Evolutionary conservation across 1,284 basidiomycete genomes (phyloP).

Genomic region (Apiotrichum mycotoxinovorans): DNA sequence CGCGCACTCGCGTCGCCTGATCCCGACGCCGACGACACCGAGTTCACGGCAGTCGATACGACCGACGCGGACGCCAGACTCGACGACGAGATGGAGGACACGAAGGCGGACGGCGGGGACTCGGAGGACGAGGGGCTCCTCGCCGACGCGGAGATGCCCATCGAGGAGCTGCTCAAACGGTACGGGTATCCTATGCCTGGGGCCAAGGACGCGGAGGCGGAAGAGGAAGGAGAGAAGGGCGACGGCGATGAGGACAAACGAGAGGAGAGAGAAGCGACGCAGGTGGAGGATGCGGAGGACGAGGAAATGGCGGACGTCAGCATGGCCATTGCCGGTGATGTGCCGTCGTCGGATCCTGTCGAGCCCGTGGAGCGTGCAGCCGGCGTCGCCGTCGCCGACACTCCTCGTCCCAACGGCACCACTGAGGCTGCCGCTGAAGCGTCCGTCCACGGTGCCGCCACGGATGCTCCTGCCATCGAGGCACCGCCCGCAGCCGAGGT

Average conservation of each 20-base stretch:
- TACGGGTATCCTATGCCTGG: slow-evolving; percentile 51
- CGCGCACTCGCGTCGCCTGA: slow-evolving; percentile 25
- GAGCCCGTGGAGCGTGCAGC: neutral
- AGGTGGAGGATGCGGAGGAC: slow-evolving; percentile 1
- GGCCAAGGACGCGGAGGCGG: neutral
- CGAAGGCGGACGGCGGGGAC: slow-evolving; percentile 48
- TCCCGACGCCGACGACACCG: slow-evolving; percentile 47
- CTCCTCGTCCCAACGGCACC: no score
- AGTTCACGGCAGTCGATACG: slow-evolving; percentile 34
- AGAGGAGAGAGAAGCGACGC: neutral
- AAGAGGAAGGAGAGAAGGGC: neutral
- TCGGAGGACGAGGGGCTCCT: slow-evolving; percentile 54
- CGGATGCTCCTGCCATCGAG: neutral
- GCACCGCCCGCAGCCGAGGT: neutral
- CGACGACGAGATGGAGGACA: slow-evolving; percentile 51
- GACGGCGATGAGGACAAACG: no score
- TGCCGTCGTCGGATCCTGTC: neutral
- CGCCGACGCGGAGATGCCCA: slow-evolving; percentile 55
- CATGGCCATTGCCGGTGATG: neutral
- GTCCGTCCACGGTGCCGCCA: neutral
- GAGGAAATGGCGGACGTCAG: neutral
- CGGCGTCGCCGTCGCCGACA: no score
- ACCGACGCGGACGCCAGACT: slow-evolving; percentile 45
- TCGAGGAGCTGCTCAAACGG: slow-evolving; percentile 55
- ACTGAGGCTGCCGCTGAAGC: neutral